phyloP scores from a whole-genome alignment of 495 filamentous ascomycete species.

The Staphylotrichum longicolle region DNA sequence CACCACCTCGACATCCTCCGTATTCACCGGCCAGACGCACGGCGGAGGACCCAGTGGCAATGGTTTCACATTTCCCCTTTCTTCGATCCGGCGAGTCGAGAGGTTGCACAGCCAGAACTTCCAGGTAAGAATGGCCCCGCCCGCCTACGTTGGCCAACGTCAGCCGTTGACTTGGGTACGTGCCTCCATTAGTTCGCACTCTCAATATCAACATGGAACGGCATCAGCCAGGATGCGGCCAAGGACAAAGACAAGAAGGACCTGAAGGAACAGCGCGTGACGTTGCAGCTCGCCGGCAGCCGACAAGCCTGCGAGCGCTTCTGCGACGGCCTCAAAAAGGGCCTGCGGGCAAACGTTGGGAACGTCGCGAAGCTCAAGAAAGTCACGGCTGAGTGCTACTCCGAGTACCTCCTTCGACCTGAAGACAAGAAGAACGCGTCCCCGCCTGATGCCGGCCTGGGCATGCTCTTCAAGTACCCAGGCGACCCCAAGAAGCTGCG shows the following conservation, averaged over 20 bases:
- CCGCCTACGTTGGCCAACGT: neutral
- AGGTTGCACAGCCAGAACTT: conserved; percentile 85
- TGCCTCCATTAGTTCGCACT: conserved; percentile 66
- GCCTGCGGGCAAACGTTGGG: conserved; percentile 76
- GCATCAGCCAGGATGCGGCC: conserved; percentile 53
- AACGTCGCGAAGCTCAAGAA: conserved; percentile 78
- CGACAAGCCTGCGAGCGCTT: conserved; percentile 89
- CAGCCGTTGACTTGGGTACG: neutral
- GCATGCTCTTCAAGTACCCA: conserved; percentile 90
- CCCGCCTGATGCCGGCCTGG: conserved; percentile 86
- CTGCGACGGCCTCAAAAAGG: conserved; percentile 91
- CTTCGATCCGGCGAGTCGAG: conserved; percentile 86
- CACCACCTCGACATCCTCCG: conserved; percentile 67
- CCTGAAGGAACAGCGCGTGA: conserved; percentile 71
- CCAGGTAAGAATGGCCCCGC: conserved; percentile 42
- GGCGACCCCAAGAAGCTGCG: conserved; percentile 93
- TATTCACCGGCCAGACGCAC: conserved; percentile 84
- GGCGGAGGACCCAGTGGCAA: conserved; percentile 91
- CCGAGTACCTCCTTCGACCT: conserved; percentile 78
- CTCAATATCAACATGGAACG: conserved; percentile 95
- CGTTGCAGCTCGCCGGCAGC: conserved; percentile 83
- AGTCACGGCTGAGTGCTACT: conserved; percentile 82
- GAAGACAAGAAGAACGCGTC: conserved; percentile 55
- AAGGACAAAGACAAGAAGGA: conserved; percentile 52
- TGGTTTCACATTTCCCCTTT: conserved; percentile 94